phyloP scores from a whole-genome alignment of 2,329 filamentous ascomycete genomes.

The Aspergillus awamori region DNA sequence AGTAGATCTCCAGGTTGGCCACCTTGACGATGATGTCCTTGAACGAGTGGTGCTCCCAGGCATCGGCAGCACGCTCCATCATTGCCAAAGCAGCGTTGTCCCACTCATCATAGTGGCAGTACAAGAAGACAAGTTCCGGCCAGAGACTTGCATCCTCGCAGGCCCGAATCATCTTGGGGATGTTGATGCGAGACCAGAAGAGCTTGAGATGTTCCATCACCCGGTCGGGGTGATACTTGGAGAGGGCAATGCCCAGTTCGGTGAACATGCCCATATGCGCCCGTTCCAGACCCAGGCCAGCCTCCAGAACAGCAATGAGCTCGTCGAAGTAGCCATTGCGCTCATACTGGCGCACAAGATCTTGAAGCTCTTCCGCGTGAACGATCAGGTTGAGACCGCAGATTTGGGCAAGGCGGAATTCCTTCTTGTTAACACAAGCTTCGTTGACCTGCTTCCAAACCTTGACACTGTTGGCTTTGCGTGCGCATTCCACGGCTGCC shows the following conservation, averaged over 20 bases:
- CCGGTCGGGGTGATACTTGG: slow-evolving; percentile 92
- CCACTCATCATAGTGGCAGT: slow-evolving; percentile 97
- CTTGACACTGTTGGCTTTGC: slow-evolving; percentile 98
- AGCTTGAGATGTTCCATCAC: slow-evolving; percentile 99
- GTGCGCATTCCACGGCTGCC: slow-evolving; percentile 92
- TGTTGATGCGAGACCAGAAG: slow-evolving; percentile 97
- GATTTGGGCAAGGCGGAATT: slow-evolving; percentile 97
- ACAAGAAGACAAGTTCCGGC: slow-evolving; percentile 97
- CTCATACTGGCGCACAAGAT: slow-evolving; percentile 96
- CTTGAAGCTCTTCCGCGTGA: slow-evolving; percentile 91
- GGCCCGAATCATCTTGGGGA: slow-evolving; percentile 92
- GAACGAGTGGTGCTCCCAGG: slow-evolving; percentile 99
- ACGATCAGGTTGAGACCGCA: slow-evolving; percentile 98
- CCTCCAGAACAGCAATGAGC: slow-evolving; percentile 90
- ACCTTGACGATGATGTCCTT: slow-evolving; percentile 99
- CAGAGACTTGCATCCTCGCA: slow-evolving; percentile 94
- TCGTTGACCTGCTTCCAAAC: slow-evolving; percentile 99
- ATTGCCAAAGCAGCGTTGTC: slow-evolving; percentile 96
- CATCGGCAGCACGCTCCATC: slow-evolving; percentile 96
- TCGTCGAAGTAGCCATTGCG: slow-evolving; percentile 97
- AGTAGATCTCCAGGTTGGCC: slow-evolving; percentile 98
- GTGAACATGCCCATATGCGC: slow-evolving; percentile 98
- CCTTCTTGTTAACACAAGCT: slow-evolving; percentile 95
- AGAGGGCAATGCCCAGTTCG: slow-evolving; percentile 83
- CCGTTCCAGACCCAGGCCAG: slow-evolving; percentile 88